phyloP scores from a whole-genome alignment of 2,329 filamentous ascomycete genomes.

The Claviceps arundinis region DNA sequence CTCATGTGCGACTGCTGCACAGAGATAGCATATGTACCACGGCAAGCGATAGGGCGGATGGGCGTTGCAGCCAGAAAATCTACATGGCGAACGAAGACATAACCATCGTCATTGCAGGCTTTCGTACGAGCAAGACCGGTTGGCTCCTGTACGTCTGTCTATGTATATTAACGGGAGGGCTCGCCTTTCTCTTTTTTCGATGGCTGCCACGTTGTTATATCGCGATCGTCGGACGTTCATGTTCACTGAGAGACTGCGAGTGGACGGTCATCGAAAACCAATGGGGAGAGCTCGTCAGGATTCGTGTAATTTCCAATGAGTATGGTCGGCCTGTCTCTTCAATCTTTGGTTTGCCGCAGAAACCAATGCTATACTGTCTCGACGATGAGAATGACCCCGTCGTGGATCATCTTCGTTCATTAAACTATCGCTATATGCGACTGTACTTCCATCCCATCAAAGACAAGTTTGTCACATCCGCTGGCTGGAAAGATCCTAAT shows the following conservation, averaged over 20 bases:
- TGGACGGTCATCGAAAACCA: constrained; percentile 98
- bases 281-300: constrained; percentile 83
- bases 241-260: constrained; percentile 58
- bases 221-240: constrained; percentile 54
- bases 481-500: constrained; percentile 83
- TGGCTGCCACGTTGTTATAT: constrained; percentile 89
- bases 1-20: constrained; percentile 53
- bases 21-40: constrained; percentile 58
- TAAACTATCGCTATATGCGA: constrained; percentile 90
- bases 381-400: constrained; percentile 60
- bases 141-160: constrained; percentile 55
- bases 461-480: constrained; percentile 77
- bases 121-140: constrained; percentile 62
- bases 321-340: constrained; percentile 45
- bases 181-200: constrained; percentile 72
- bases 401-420: constrained; percentile 56
- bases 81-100: constrained; percentile 90
- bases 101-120: constrained; percentile 86
- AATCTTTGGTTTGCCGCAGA: constrained; percentile 55
- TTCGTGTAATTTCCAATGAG: constrained; percentile 44
- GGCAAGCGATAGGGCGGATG: constrained; percentile 46
- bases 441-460: constrained; percentile 82
- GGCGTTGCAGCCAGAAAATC: constrained; percentile 72
- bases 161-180: constrained; percentile 59
- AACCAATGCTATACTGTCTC: constrained; percentile 38